A percentile compares a stretch with the other conserved stretches of the same genome.
These are phyloP conservation scores for Exophiala aquamarina DNA, from an alignment of 2,329 filamentous ascomycete genomes.

Conservation along the genomic window DNA sequence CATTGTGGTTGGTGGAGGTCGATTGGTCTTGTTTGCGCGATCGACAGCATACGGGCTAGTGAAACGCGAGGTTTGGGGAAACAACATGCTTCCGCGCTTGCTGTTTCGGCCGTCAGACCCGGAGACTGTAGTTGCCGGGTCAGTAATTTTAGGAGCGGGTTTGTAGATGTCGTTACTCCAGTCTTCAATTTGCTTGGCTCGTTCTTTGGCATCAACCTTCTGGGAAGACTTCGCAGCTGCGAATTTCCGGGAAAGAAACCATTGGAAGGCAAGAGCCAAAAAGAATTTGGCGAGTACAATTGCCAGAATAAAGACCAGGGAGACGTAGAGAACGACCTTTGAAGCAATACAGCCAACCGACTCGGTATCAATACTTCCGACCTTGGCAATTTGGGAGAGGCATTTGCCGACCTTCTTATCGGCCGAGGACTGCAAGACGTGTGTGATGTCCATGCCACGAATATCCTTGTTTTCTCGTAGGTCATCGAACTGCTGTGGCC, in stretches of 20 bases:
- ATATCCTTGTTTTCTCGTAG: constrained; percentile 71
- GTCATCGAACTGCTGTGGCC: constrained; percentile 75
- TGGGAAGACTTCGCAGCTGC: constrained; percentile 83
- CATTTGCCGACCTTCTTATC: constrained; percentile 86
- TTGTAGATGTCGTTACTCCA: constrained; percentile 98
- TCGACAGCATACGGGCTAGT: constrained; percentile 85
- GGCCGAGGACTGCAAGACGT: constrained; percentile 72
- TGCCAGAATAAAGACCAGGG: constrained; percentile 84
- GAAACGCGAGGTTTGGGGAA: constrained; percentile 93
- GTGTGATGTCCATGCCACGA: constrained; percentile 83
- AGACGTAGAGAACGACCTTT: constrained; percentile 93
- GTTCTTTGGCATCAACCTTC: constrained; percentile 75
- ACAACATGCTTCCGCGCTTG: constrained; percentile 79
- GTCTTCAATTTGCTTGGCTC: constrained; percentile 92
- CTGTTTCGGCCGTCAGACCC: constrained; percentile 67
- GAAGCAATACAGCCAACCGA: constrained; percentile 97
- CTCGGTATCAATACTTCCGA: constrained; percentile 92
- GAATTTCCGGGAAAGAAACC: constrained; percentile 88
- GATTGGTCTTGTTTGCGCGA: constrained; percentile 53
- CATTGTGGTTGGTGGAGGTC: constrained; percentile 82
- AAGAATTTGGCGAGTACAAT: constrained; percentile 84
- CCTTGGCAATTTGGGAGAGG: constrained; percentile 90
- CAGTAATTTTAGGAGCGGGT: constrained; percentile 77
- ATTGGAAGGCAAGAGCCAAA: constrained; percentile 90
- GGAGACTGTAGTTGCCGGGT: constrained; percentile 65